phyloP scores from a whole-genome alignment of 2,329 filamentous ascomycete genomes.

The Colletotrichum horii region DNA sequence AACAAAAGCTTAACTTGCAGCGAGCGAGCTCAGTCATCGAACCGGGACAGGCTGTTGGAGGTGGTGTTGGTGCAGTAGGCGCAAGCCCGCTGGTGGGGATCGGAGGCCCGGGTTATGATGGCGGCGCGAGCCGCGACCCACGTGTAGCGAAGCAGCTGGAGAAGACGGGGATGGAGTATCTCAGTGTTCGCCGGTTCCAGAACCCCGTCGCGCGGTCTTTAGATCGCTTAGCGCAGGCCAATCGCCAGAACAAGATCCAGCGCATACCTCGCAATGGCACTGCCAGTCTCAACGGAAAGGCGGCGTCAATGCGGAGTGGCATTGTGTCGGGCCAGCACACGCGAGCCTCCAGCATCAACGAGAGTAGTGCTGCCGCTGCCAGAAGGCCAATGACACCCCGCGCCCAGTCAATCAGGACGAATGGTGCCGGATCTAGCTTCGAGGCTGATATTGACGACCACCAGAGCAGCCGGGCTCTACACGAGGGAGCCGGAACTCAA shows the following conservation, averaged over 20 bases:
- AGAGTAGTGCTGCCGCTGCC: background rate
- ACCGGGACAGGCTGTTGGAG: conserved; percentile 54
- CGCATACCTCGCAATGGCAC: conserved; percentile 50
- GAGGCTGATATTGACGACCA: conserved; percentile 47
- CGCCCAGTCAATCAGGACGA: conserved; percentile 40
- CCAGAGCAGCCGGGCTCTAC: conserved; percentile 37
- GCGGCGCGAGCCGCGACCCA: conserved; percentile 58
- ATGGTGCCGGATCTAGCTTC: conserved; percentile 48
- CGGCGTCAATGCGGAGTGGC: conserved; percentile 23
- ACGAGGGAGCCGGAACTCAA: conserved; percentile 24
- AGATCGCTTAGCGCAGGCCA: conserved; percentile 36
- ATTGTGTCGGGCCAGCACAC: conserved; percentile 33
- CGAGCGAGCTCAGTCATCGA: conserved; percentile 76
- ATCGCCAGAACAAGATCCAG: conserved; percentile 52
- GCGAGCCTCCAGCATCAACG: conserved; percentile 42
- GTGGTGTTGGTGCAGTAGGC: conserved; percentile 42
- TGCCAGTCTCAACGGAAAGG: conserved; percentile 42
- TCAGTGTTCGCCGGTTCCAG: conserved; percentile 75
- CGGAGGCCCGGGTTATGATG: conserved; percentile 60
- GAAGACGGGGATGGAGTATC: conserved; percentile 73
- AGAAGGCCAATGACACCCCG: conserved; percentile 34
- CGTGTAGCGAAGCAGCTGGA: conserved; percentile 70
- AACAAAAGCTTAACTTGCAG: conserved; percentile 78
- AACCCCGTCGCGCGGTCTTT: conserved; percentile 72
- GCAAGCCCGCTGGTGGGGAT: conserved; percentile 56